Conservation (phyloP, 2,329 filamentous ascomycete genomes). For the Botrytis tulipae region DNA sequence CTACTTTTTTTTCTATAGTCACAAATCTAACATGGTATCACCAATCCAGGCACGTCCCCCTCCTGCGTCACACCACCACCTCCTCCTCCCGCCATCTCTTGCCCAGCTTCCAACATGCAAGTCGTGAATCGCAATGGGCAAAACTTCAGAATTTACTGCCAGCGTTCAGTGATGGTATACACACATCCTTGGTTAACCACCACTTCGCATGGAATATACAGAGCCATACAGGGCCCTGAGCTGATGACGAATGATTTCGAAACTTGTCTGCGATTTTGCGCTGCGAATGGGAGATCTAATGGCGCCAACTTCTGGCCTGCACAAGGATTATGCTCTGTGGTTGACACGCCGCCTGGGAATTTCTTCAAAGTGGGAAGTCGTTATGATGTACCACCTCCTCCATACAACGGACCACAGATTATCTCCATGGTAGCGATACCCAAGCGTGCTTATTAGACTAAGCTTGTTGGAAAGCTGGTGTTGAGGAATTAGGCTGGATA, state of each 20-base stretch:
- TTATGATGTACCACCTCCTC: slow-evolving; percentile 8
- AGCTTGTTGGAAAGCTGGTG: neutral
- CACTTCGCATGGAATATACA: slow-evolving; percentile 6
- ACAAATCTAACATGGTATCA: neutral
- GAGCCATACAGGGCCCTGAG: slow-evolving; percentile 10
- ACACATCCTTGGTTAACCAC: slow-evolving; percentile 8
- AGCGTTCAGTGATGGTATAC: slow-evolving; percentile 14
- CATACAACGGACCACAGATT: neutral
- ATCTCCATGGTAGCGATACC: slow-evolving; percentile 11
- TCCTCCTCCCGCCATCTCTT: neutral
- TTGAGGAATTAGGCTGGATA: neutral
- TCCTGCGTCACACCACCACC: slow-evolving; percentile 7
- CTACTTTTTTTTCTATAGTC: neutral
- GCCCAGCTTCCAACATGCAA: slow-evolving; percentile 11
- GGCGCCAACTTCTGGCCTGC: slow-evolving; percentile 8
- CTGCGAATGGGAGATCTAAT: neutral
- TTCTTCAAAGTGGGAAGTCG: slow-evolving; percentile 5
- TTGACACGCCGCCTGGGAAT: slow-evolving; percentile 4
- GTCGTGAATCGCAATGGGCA: slow-evolving; percentile 7
- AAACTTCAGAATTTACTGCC: slow-evolving; percentile 10
- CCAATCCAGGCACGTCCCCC: neutral
- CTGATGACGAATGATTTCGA: slow-evolving; percentile 7
- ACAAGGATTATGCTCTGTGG: slow-evolving; percentile 1
- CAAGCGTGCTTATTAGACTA: slow-evolving; percentile 11
- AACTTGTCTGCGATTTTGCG: neutral